A percentile compares a stretch with the other conserved stretches of the same genome.
phyloP scores from a whole-genome alignment of 1,284 basidiomycete species.

The Ceratobasidium sp. region DNA sequence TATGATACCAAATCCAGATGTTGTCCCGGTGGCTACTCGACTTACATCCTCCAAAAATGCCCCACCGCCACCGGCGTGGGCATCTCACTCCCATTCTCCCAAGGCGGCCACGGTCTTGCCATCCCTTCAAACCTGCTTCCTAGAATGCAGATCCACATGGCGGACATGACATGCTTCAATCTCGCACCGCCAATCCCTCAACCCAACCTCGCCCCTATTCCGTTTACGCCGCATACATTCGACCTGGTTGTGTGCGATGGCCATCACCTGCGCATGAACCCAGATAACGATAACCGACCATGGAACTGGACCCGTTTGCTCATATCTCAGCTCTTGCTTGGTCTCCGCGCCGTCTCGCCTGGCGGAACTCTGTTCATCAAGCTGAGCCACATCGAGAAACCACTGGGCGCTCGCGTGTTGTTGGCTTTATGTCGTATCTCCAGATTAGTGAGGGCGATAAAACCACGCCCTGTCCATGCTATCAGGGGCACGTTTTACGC shows the following conservation, averaged over 20 bases:
- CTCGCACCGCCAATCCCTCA: slow-evolving; percentile 12
- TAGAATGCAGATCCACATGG: slow-evolving; percentile 4
- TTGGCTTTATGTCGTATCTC: slow-evolving; percentile 45
- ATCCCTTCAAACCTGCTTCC: background rate
- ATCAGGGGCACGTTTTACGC: slow-evolving; percentile 49
- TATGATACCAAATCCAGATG: background rate
- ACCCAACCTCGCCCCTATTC: background rate
- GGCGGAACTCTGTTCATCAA: slow-evolving; percentile 51
- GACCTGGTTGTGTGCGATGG: slow-evolving; percentile 51
- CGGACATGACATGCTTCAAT: slow-evolving; percentile 25
- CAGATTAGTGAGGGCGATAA: slow-evolving; percentile 39
- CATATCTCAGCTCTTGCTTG: slow-evolving; percentile 50
- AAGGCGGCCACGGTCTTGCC: slow-evolving; percentile 32
- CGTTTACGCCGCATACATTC: slow-evolving; percentile 43
- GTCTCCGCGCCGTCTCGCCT: slow-evolving; percentile 46
- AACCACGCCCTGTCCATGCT: slow-evolving; percentile 49
- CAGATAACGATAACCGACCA: slow-evolving; percentile 43
- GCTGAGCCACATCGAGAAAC: slow-evolving; percentile 49
- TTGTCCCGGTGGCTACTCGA: slow-evolving; percentile 36
- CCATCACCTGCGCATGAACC: slow-evolving; percentile 48
- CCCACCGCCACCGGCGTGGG: slow-evolving; percentile 14
- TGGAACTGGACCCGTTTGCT: slow-evolving; percentile 44
- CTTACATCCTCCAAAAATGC: slow-evolving; percentile 31
- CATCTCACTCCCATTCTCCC: slow-evolving; percentile 26
- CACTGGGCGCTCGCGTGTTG: slow-evolving; percentile 48